These are phyloP conservation scores for Pseudogymnoascus sp. DNA, from an alignment of 2,329 filamentous ascomycete species.

Conservation along the genomic window DNA sequence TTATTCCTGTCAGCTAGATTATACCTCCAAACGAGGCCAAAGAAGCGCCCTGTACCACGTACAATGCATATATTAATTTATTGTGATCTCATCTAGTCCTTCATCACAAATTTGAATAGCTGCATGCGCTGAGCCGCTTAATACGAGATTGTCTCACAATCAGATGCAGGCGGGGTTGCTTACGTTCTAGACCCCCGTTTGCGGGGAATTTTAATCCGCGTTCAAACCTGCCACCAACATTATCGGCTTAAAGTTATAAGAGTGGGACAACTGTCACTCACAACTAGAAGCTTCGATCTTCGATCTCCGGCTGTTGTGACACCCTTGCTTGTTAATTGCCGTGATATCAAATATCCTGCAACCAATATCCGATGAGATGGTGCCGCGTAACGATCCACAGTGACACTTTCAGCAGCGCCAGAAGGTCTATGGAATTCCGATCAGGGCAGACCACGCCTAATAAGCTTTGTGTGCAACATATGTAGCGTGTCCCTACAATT, in stretches of 20 bases:
- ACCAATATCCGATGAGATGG: background rate
- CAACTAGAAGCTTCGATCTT: constrained; percentile 4
- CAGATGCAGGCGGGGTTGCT: background rate
- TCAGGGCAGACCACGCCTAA: background rate
- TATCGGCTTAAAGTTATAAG: background rate
- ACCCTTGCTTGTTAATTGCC: background rate
- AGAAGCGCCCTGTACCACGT: background rate
- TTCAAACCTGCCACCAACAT: background rate
- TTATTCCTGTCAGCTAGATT: background rate
- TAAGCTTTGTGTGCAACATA: background rate
- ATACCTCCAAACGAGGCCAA: background rate
- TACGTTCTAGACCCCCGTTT: background rate
- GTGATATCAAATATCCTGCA: background rate
- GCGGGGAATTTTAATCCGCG: background rate
- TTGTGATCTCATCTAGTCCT: background rate
- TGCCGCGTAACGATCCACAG: background rate
- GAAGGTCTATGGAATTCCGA: background rate
- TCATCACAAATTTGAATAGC: background rate
- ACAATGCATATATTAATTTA: background rate
- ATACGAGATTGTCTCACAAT: background rate
- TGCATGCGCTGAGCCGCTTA: background rate
- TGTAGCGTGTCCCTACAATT: background rate
- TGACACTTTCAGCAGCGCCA: background rate
- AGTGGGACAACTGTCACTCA: background rate
- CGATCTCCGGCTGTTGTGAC: background rate